Evolutionary conservation across 2,329 filamentous ascomycete species (phyloP).

Genomic region (Didymellaceae sp.): DNA sequence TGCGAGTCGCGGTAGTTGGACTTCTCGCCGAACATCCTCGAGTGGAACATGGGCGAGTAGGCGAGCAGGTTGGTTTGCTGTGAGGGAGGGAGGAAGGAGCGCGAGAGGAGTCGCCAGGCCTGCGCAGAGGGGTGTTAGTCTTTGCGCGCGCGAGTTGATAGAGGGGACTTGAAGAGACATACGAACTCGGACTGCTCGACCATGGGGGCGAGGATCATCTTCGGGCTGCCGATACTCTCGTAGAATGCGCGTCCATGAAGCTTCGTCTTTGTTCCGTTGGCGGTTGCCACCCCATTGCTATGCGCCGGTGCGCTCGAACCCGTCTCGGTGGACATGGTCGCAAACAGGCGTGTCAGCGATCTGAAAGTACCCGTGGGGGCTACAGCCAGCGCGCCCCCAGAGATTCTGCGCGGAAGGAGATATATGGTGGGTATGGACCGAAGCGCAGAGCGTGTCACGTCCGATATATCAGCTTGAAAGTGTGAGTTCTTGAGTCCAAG

Average conservation of each 20-base stretch:
- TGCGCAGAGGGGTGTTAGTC: too few relatives aligned
- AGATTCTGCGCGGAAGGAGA: conserved; percentile 16
- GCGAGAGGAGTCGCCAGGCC: conserved; percentile 97
- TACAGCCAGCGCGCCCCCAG: conserved; percentile 32
- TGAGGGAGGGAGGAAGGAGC: conserved; percentile 78
- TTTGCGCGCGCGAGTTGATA: conserved; percentile 1
- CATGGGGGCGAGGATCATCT: conserved; percentile 92
- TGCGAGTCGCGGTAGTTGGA: conserved; percentile 77
- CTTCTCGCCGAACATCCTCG: conserved; percentile 81
- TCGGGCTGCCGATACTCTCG: conserved; percentile 90
- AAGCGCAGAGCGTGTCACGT: neutral
- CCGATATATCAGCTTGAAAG: neutral
- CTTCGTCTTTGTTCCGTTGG: conserved; percentile 55
- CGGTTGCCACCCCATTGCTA: conserved; percentile 16
- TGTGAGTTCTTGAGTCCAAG: neutral
- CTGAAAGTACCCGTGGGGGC: conserved; percentile 19
- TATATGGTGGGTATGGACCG: conserved; percentile 25
- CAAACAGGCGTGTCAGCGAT: conserved; percentile 16
- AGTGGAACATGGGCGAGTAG: conserved; percentile 97
- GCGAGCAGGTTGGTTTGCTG: conserved; percentile 70
- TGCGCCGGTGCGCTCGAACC: conserved; percentile 13
- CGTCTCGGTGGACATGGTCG: conserved; percentile 27
- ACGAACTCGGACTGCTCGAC: conserved; percentile 98
- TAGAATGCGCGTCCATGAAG: conserved; percentile 89
- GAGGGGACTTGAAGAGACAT: conserved; percentile 48